phyloP scores from a whole-genome alignment of 1,139 yeast genomes.

The Zygosaccharomyces pseudobailii region DNA sequence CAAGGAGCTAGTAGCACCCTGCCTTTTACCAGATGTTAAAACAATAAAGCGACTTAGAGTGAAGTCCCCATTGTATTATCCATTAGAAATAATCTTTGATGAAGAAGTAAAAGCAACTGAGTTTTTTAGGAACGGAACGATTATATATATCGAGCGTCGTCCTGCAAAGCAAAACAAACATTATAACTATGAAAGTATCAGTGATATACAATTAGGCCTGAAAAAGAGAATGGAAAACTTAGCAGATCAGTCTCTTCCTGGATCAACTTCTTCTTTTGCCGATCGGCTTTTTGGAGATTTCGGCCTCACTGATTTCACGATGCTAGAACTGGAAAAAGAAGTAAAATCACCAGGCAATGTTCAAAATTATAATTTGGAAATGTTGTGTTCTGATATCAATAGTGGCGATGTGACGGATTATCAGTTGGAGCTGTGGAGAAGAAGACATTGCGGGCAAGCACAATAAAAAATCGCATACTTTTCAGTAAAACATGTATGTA shows the following conservation, averaged over 20 bases:
- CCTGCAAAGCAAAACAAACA: background rate
- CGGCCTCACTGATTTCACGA: slow-evolving; percentile 18
- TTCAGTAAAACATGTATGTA: background rate
- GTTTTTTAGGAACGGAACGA: slow-evolving; percentile 28
- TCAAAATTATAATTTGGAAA: slow-evolving; percentile 21
- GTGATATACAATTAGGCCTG: slow-evolving; percentile 15
- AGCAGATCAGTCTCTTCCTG: background rate
- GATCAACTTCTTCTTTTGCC: background rate
- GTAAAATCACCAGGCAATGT: slow-evolving; percentile 4
- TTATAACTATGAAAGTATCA: slow-evolving; percentile 5
- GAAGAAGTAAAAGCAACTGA: slow-evolving; percentile 17
- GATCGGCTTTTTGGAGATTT: slow-evolving; percentile 8
- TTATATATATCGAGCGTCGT: slow-evolving; percentile 23
- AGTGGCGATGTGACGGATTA: slow-evolving; percentile 25
- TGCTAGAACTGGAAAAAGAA: slow-evolving; percentile 20
- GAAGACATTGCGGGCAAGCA: slow-evolving; percentile 13
- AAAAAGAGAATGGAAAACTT: slow-evolving; percentile 10
- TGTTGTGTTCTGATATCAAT: slow-evolving; percentile 24
- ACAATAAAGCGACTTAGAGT: slow-evolving; percentile 37
- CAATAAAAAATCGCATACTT: background rate
- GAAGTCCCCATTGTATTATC: slow-evolving; percentile 25
- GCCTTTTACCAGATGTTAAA: slow-evolving; percentile 60
- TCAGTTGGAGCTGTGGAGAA: slow-evolving; percentile 28
- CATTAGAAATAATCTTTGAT: slow-evolving; percentile 26
- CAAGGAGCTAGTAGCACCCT: slow-evolving; percentile 47